Evolutionary conservation across 2,329 filamentous ascomycete genomes (phyloP), one percentile per base, ranked within the genome.

Genomic region (Tolypocladium inflatum): DNA sequence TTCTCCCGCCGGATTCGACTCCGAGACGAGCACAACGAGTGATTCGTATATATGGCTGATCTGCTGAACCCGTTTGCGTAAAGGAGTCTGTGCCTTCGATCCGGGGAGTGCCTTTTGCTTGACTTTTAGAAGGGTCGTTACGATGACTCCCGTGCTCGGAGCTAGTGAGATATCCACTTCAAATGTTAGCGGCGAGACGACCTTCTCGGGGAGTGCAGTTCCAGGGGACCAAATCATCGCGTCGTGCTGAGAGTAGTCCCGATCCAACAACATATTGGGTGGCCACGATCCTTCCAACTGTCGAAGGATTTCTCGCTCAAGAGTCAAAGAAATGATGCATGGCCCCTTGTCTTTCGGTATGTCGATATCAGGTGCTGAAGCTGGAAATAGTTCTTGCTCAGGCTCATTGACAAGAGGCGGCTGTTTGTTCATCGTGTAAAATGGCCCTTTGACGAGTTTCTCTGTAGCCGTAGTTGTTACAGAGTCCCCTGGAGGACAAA

Each of bases 101-200:
- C 71, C 70, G 0, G 90, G 89, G 0, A 91, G 76, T 3, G 87
- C 77, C 54, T 79, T 82, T 65, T 96, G 92, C 50, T 86, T 87
- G 33, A 88, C 78, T 62, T 87, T 84, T 60, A 92, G 83, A 6
- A 92, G 74, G 0, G 83, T 89, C 1, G 89, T 89, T 23, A 89
- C 67, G 1, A 96, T 70, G 3, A 96, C 73, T 0, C 89, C 91
- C 0, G 81, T 84, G 0, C 76, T 78, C 0, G 89, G 84, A 0
- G 89, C 89, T 6, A 92, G 65, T 1, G 88, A 81, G 3, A 96
- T 71, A 64, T 96, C 91, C 3, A 89, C 87, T 68, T 91, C 88
- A 7, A 76, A 72, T 1, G 73, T 71, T 1, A 80, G 69, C 0
- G 72, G 62, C 0, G 75, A 78, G 4, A 65, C 59, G 3, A 72